Base-by-base conservation (phyloP, 2,329 filamentous ascomycete species). In the Acrocalymma vagum region DNA sequence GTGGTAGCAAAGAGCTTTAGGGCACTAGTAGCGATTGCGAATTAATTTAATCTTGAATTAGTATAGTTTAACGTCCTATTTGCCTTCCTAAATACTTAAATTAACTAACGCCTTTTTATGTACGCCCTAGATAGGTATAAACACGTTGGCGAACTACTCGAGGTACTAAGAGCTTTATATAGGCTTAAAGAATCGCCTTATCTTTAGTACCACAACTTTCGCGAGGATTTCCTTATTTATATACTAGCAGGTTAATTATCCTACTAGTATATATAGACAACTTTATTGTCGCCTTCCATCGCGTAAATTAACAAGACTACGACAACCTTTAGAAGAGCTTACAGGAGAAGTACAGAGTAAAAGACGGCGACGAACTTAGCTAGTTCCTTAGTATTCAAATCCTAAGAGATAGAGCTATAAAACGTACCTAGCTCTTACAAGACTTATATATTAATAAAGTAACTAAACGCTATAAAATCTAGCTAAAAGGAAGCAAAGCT, bases 1-100 rank as follows among this genome's bases (percentile, higher is more conserved):
- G 24, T 66, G 37, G 46, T 52, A 11, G 25, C 15, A 9, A 10
- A 32, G 14, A 48, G 32, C n/a, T 57, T 62, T 23, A 4, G 50
- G 23, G 31, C 28, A 6, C 13, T 59, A 16, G 46, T 53, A 3
- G 52, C 53, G 6, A 47, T 62, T 17, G 30, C 39, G n/a, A 43
- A 52, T 4, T 29, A 29, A 7, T 58, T 53, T 26, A 29, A 51
- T 22, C 32, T 61, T 6, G 32, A 51, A 13, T 33, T 46, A 5
- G 11, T 6, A 2, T 41, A 62, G 34, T 50, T 42, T 38, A 36
- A 62, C 32, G 42, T 29, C 4, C 23, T 51, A 1, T 58, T 48
- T 16, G 51, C 55, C 11, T 62, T 61, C 32, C 9, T 48, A 9
- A 59, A 59, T 25, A 42, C 32, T 7, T 9, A 13, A 24, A 11